Evolutionary conservation across 2,329 filamentous ascomycete species (phyloP).

Genomic region (Ramularia endophylla): DNA sequence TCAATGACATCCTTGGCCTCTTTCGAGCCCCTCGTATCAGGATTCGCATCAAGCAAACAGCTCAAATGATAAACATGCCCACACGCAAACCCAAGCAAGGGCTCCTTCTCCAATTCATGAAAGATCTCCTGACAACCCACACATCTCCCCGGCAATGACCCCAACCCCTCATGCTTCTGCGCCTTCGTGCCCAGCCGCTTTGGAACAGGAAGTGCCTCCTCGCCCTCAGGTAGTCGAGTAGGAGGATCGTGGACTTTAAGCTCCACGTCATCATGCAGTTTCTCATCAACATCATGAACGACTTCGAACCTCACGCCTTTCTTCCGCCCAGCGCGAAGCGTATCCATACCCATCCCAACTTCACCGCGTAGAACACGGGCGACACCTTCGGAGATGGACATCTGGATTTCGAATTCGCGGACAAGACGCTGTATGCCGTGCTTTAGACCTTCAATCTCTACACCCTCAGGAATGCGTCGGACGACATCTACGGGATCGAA

Average conservation of each 20-base stretch:
- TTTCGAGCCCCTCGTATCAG: conserved; percentile 32
- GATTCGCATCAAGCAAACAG: conserved; percentile 54
- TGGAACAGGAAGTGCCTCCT: conserved; percentile 19
- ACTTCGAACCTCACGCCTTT: conserved; percentile 88
- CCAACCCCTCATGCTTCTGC: conserved; percentile 10
- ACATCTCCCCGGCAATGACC: conserved; percentile 33
- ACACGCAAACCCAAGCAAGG: conserved; percentile 73
- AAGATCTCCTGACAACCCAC: conserved; percentile 35
- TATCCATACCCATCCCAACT: conserved; percentile 76
- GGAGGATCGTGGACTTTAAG: conserved; percentile 28
- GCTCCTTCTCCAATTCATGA: conserved; percentile 54
- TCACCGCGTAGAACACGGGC: conserved; percentile 82
- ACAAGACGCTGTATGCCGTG: conserved; percentile 88
- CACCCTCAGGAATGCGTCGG: conserved; percentile 80
- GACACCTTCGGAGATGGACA: conserved; percentile 84
- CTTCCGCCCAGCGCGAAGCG: conserved; percentile 70
- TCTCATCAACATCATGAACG: conserved; percentile 26
- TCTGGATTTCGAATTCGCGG: conserved; percentile 91
- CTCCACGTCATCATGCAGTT: conserved; percentile 16
- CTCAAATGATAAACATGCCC: conserved; percentile 75
- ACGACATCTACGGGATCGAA: conserved; percentile 91
- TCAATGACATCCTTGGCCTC: conserved; percentile 26
- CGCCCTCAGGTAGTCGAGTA: conserved; percentile 20
- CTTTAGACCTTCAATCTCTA: conserved; percentile 85
- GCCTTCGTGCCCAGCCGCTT: conserved; percentile 18